Evolutionary conservation across 306 rosid species (phyloP), one percentile per base, ranked within the genome.

Genomic region (Alnus rubra): DNA sequence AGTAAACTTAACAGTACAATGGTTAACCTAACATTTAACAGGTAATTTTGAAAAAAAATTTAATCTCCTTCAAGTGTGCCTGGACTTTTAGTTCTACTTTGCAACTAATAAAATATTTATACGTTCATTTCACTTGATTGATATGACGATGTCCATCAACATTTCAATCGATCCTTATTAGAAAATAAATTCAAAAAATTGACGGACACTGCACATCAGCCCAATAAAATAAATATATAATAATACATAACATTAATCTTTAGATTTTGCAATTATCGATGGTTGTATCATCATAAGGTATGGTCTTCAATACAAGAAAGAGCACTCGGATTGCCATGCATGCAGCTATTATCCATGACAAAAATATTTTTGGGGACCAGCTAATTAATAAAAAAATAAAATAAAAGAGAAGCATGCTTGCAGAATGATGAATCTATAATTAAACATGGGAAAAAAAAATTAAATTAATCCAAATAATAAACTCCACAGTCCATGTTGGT

Each of bases 401-500:
- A 67, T 39, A 67, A 67, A 67, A 67, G 51, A 9, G 51, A 67
- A 67, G 33, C 72, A 67, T 67, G 72, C 72, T 42, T 42, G 51
- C 7, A 39, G 31, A 67, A 67, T 67, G 49, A 67, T 67, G 72
- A 39, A 67, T 42, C 72, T 42, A 9, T 28, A 28, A 67, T 63
- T 31, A 63, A 16, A 39, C 3, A 67, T 16, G 50, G 51, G 51
- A 42, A 16, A 14, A 63, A 39, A 1, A 37, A 12, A 37, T 35
- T 64, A 39, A 35, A 64, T 16, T 37, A 18, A 39, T 65, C n/a
- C 10, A 67, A 37, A 67, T 16, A n/a, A 39, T 39, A 39, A 18
- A 67, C 14, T 42, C 28, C 72, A 4, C 19, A 18, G 30, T 39
- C 6, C 51, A 44, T 67, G 51, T 39, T 67, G 28, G 50, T 67